A percentile compares a stretch with the other conserved stretches of the same genome.
Conservation (phyloP, 225 moss, liverwort and hornwort species). For the Physcomitrellopsis africana region DNA sequence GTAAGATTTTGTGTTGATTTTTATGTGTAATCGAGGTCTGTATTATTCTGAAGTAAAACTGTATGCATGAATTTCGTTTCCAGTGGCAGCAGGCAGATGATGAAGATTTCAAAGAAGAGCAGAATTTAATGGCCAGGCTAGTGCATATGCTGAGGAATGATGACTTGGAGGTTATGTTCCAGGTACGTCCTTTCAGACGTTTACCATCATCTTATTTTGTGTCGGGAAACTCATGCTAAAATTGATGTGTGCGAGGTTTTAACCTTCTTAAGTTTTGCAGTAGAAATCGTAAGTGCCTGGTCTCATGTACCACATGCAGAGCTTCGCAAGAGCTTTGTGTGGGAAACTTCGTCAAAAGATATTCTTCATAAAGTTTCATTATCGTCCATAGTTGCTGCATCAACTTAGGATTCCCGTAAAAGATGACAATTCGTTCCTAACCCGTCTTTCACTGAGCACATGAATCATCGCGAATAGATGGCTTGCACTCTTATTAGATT, state of each 20-base stretch:
- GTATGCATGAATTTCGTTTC: slow-evolving; percentile 26
- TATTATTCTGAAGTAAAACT: slow-evolving; percentile 11
- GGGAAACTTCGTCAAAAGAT: not conserved
- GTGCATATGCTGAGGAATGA: slow-evolving; percentile 85
- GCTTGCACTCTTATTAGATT: not conserved
- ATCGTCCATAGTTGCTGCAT: not conserved
- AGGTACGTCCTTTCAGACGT: slow-evolving; percentile 46
- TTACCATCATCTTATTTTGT: not conserved
- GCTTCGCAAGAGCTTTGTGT: not conserved
- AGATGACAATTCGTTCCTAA: not conserved
- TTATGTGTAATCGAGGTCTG: not conserved
- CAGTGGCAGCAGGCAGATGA: slow-evolving; percentile 78
- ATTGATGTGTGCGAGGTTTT: not conserved
- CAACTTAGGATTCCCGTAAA: not conserved
- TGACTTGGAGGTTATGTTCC: slow-evolving; percentile 83
- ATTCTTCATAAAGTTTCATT: not conserved
- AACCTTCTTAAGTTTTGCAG: not conserved
- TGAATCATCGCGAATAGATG: not conserved
- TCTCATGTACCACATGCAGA: not conserved
- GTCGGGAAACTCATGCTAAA: not conserved
- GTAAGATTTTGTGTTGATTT: not conserved
- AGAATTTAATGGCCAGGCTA: slow-evolving; percentile 88
- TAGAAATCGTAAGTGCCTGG: not conserved
- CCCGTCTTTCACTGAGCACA: not conserved
- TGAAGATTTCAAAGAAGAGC: slow-evolving; percentile 95